These are phyloP conservation scores for Castanea mollissima DNA, from an alignment of 306 rosid species.

Conservation along the genomic window DNA sequence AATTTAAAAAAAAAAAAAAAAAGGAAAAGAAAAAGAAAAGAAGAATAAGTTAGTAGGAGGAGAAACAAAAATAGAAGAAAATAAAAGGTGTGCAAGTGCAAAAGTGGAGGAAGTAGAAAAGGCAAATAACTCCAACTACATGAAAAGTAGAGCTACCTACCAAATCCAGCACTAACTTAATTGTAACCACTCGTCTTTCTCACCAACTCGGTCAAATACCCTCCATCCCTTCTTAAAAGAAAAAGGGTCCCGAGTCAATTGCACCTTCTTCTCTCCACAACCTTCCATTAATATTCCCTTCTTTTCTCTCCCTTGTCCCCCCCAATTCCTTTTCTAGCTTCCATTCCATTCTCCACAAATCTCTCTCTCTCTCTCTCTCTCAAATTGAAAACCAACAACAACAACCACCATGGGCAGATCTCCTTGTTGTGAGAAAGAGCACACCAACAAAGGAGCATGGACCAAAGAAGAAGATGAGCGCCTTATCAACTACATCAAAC, in stretches of 20 bases:
- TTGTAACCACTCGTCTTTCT: slow-evolving; percentile 61
- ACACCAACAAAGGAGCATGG: slow-evolving; percentile 83
- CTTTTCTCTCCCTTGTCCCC: slow-evolving; percentile 18
- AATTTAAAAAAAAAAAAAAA: too few species aligned
- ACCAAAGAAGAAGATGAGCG: slow-evolving; percentile 72
- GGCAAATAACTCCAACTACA: background rate
- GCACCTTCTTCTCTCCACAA: slow-evolving; percentile 40
- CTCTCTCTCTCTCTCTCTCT: background rate
- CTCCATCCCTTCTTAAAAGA: slow-evolving; percentile 5
- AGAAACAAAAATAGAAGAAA: background rate
- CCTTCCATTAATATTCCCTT: slow-evolving; percentile 50
- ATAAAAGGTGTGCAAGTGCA: background rate
- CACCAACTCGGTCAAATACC: slow-evolving; percentile 77
- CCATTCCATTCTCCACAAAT: slow-evolving; percentile 12
- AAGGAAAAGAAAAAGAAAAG: too few species aligned
- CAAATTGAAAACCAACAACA: background rate
- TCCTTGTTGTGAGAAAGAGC: slow-evolving; percentile 73
- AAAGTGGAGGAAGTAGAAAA: background rate
- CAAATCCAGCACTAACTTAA: slow-evolving; percentile 57
- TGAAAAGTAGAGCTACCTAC: slow-evolving; percentile 47
- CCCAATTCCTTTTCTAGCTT: slow-evolving; percentile 8
- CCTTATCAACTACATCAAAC: slow-evolving; percentile 58
- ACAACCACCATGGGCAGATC: slow-evolving; percentile 48
- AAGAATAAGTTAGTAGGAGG: background rate
- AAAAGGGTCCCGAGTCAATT: slow-evolving; percentile 22